Conservation (phyloP, 768 basidiomycete species). For the Termitomyces eurrhizus region DNA sequence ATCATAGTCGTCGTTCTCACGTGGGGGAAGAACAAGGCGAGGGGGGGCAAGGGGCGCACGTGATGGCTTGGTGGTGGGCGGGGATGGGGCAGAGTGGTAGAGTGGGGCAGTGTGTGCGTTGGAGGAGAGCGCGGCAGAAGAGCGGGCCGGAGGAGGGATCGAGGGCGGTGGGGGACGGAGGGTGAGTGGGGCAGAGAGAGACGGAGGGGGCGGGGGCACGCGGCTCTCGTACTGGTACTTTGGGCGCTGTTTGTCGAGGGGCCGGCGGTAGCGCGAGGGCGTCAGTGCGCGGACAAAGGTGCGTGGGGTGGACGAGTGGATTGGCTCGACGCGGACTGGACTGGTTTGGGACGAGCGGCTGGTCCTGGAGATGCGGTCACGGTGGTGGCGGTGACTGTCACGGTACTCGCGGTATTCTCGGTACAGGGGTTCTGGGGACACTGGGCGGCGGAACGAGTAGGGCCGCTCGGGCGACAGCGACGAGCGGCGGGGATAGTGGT, state of each 20-base stretch:
- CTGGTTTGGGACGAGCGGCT: slow-evolving; percentile 9
- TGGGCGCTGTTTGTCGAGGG: neutral
- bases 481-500: neutral
- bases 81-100: too few relatives aligned
- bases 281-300: slow-evolving; percentile 6
- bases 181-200: slow-evolving; percentile 5
- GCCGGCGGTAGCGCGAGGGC: slow-evolving; percentile 1
- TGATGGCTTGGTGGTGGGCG: too few relatives aligned
- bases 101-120: neutral
- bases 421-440: slow-evolving; percentile 3
- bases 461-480: neutral
- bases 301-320: neutral
- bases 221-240: slow-evolving; percentile 4
- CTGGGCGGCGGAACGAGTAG: neutral
- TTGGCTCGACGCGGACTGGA: slow-evolving; percentile 8
- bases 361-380: neutral
- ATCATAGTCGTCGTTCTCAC: slow-evolving; percentile 1
- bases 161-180: slow-evolving; percentile 2
- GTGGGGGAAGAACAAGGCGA: neutral
- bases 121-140: neutral
- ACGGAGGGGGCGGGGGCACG: neutral
- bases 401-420: slow-evolving; percentile 4
- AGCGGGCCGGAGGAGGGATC: neutral
- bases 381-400: neutral
- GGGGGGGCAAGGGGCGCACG: neutral